Evolutionary conservation across 2,329 filamentous ascomycete genomes (phyloP), one percentile per base, ranked within the genome.

Genomic region (Sporothrix luriei): DNA sequence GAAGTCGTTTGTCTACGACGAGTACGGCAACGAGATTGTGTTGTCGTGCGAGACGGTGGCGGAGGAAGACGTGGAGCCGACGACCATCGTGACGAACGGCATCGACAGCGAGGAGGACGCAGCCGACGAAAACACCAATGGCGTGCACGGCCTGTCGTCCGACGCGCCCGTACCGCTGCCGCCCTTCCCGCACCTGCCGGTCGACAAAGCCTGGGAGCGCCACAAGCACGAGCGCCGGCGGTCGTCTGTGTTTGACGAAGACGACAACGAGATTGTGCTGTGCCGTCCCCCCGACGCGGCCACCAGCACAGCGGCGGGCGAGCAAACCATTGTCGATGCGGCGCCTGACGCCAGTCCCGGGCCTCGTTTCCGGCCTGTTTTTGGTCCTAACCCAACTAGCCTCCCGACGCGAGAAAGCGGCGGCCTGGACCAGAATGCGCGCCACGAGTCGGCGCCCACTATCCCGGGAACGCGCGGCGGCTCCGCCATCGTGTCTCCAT

Each of bases 401-500:
- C 10, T 48, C 13, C 24, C 61, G 5, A 9, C 24, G 43, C 49
- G 43, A n/a, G 46, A n/a, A 33, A 16, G 7, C 10, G 21, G 9
- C n/a, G n/a, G n/a, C n/a, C n/a, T n/a, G 5, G 51, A 21, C 51
- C 51, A 26, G 21, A 7, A 26, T n/a, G 3, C 61, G 1, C 21
- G 24, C 24, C 26, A 33, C 10, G 48, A 11, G 40, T 46, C 55
- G 9, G 64, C 66, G 29, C 62, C 73, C 72, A 73, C 71, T 24
- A 52, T n/a, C 4, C 49, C 64, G 16, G 66, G 66, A 33, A 69
- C 84, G 14, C 85, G 90, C 9, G 94, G 94, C 26, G 94, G 94
- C 0, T 95, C 92, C 0, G 91, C 88, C 75, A 94, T 98, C 73
- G 83, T 96, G 33, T 89, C 87, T 11, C 93, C 94, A 0, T 83